phyloP scores from a whole-genome alignment of 1,139 yeast species.

The Geotrichum klebahnii region DNA sequence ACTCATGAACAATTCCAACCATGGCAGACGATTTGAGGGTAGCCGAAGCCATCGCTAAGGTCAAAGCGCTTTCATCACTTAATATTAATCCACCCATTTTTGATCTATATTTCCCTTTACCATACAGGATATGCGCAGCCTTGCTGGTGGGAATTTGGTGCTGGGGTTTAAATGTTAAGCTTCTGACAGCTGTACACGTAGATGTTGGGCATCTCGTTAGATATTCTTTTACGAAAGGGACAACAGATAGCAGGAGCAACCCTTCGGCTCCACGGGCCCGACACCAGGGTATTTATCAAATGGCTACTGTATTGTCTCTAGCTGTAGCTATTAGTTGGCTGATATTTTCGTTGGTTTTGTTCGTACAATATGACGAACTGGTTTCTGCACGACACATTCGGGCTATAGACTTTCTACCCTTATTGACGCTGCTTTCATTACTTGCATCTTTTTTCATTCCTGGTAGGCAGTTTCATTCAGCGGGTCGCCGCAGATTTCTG shows the following conservation, averaged over 20 bases:
- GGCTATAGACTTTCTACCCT: slow-evolving; percentile 37
- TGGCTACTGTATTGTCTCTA: slow-evolving; percentile 29
- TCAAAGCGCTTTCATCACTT: too few species aligned
- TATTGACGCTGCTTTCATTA: slow-evolving; percentile 36
- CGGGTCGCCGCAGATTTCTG: slow-evolving; percentile 33
- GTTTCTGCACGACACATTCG: slow-evolving; percentile 3
- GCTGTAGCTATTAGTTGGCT: slow-evolving; percentile 18
- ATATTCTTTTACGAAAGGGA: slow-evolving; percentile 24
- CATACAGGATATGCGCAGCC: slow-evolving; percentile 47
- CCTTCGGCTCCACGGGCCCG: slow-evolving; percentile 21
- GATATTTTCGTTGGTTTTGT: slow-evolving; percentile 8
- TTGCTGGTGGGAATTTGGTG: slow-evolving; percentile 48
- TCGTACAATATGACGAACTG: background rate
- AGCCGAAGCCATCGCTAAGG: slow-evolving; percentile 1
- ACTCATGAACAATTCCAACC: too few species aligned
- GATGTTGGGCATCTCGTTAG: slow-evolving; percentile 44
- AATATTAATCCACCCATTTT: too few species aligned
- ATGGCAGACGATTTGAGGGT: slow-evolving; percentile 1
- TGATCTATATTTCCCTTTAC: slow-evolving; percentile 46
- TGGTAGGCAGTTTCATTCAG: slow-evolving; percentile 28
- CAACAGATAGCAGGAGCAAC: too few species aligned
- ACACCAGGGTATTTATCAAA: slow-evolving; percentile 30
- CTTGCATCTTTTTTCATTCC: slow-evolving; percentile 33
- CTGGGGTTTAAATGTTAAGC: slow-evolving; percentile 47
- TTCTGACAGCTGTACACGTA: slow-evolving; percentile 40